Percentiles rank a stretch among this genome's conserved stretches.
Conservation (phyloP, 2,329 filamentous ascomycete genomes). For the Chaetomiaceae sp. region DNA sequence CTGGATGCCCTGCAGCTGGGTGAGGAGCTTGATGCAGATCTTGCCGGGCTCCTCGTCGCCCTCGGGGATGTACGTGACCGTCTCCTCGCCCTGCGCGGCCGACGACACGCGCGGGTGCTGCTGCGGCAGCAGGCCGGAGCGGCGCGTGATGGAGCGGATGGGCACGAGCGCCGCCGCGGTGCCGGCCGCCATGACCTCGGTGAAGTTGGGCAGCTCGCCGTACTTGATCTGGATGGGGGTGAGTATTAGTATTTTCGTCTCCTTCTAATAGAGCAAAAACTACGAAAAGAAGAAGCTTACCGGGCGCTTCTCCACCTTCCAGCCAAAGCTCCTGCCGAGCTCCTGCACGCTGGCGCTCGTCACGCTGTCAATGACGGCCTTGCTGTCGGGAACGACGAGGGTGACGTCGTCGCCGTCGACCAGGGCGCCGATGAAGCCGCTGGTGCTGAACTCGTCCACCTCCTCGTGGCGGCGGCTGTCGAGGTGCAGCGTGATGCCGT, state of each 20-base stretch:
- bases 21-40: conserved; percentile 66
- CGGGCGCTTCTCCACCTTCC: conserved; percentile 72
- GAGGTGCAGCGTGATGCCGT: conserved; percentile 89
- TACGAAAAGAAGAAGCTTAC: conserved; percentile 40
- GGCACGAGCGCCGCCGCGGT: conserved; percentile 89
- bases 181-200: conserved; percentile 84
- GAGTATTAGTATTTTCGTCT: not conserved
- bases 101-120: conserved; percentile 37
- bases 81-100: conserved; percentile 40
- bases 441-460: conserved; percentile 94
- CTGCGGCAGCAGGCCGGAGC: conserved; percentile 34
- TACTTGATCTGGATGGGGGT: conserved; percentile 41
- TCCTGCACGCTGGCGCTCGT: conserved; percentile 74
- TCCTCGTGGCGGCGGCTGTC: conserved; percentile 80
- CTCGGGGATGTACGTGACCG: conserved; percentile 50
- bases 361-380: conserved; percentile 80
- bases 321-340: conserved; percentile 74
- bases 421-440: conserved; percentile 80
- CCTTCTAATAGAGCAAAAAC: conserved; percentile 13
- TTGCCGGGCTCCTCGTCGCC: conserved; percentile 66
- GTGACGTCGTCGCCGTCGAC: conserved; percentile 58
- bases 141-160: conserved; percentile 82
- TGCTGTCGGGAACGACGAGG: conserved; percentile 81
- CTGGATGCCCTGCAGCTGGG: conserved; percentile 80
- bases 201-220: conserved; percentile 57